Percentiles rank a stretch among this genome's conserved stretches.
Conservation (phyloP, 2,329 filamentous ascomycete species). For the Clarireedia monteithiana region DNA sequence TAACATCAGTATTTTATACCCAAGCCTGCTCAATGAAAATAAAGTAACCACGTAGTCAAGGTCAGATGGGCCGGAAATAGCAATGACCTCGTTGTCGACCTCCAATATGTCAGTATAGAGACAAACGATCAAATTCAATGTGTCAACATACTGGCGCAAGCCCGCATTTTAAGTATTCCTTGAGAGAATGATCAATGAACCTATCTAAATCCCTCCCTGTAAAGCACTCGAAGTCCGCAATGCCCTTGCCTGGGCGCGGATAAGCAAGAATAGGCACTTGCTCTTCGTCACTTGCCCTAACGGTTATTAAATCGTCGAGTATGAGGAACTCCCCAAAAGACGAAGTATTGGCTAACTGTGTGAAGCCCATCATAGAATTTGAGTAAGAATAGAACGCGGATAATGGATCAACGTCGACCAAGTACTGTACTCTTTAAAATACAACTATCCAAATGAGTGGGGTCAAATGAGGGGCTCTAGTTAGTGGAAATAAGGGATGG, state of each 20-base stretch:
- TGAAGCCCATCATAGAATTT: not conserved
- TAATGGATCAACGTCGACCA: no score
- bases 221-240: constrained; percentile 15
- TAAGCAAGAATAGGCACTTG: constrained; percentile 13
- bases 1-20: constrained; percentile 44
- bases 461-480: no score
- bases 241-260: constrained; percentile 9
- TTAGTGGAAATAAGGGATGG: no score
- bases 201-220: constrained; percentile 12
- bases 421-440: no score
- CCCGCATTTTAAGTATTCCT: not conserved
- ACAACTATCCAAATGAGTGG: no score
- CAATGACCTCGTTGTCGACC: constrained; percentile 11
- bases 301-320: constrained; percentile 11
- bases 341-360: not conserved
- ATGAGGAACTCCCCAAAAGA: constrained; percentile 1
- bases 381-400: no score
- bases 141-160: not conserved
- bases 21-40: constrained; percentile 43
- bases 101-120: not conserved
- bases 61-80: constrained; percentile 20
- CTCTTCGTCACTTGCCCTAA: constrained; percentile 11
- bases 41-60: constrained; percentile 44
- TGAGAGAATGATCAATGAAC: constrained; percentile 14
- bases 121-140: not conserved